Percentiles rank a stretch among this genome's conserved stretches.
Evolutionary conservation across 495 filamentous ascomycete species (phyloP).

Genomic region (Tuber borchii): DNA sequence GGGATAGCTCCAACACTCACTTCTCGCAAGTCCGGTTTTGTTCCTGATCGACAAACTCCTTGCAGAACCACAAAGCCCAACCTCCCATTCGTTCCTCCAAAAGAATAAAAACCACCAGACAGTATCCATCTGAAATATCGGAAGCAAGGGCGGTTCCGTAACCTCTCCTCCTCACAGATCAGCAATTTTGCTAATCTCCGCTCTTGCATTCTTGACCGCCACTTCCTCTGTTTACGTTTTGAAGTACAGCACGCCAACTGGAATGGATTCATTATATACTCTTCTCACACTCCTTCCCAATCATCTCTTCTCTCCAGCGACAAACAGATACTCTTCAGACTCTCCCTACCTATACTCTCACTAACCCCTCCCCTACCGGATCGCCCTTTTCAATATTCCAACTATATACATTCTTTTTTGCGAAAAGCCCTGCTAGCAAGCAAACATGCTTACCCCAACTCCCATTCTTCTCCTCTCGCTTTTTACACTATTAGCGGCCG

Average conservation of each 20-base stretch:
- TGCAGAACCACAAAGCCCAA: neutral
- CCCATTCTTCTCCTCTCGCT: conserved; percentile 18
- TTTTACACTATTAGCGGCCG: conserved; percentile 6
- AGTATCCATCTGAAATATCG: neutral
- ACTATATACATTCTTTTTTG: conserved; percentile 28
- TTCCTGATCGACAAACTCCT: neutral
- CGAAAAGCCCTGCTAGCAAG: neutral
- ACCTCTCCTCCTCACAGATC: neutral
- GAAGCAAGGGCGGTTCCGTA: neutral
- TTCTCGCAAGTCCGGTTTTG: neutral
- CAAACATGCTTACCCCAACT: conserved; percentile 17
- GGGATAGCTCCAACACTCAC: neutral
- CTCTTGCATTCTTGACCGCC: neutral
- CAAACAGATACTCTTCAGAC: neutral
- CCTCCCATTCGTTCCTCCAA: neutral
- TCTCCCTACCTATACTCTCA: neutral
- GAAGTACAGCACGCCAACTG: neutral
- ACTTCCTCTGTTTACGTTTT: neutral
- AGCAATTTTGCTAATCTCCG: neutral
- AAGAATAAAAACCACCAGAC: neutral
- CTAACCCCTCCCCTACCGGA: neutral
- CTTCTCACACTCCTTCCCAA: neutral
- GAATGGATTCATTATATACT: neutral
- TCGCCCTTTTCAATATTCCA: conserved; percentile 9
- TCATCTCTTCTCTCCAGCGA: neutral